These are phyloP conservation scores for Hsuehochloa calcarea DNA, from an alignment of 176 grass and related monocot genomes.

Conservation along the genomic window DNA sequence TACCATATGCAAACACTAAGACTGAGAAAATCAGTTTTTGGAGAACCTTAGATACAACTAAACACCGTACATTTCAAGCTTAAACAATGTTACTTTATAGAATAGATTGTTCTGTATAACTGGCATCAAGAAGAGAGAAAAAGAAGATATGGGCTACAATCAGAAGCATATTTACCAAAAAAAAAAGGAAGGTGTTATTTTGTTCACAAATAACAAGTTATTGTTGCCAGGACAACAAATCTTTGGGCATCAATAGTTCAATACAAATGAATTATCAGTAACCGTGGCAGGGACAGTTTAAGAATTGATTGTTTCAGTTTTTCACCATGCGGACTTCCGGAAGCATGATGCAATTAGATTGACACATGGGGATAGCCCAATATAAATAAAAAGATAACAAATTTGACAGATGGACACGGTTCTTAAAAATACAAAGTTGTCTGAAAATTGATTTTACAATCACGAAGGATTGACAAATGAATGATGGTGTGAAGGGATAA, in stretches of 20 bases:
- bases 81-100: not conserved
- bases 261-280: slow-evolving; percentile 9
- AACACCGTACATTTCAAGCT: not conserved
- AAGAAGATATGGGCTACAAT: not conserved
- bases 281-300: not conserved
- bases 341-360: not conserved
- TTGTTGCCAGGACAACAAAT: not conserved
- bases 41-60: not conserved
- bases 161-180: not conserved
- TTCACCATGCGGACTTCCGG: not conserved
- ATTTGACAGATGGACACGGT: not conserved
- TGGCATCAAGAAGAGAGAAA: not conserved
- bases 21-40: not conserved
- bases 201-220: not conserved
- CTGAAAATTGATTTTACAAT: not conserved
- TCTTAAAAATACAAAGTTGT: not conserved
- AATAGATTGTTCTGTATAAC: not conserved
- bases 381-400: no score
- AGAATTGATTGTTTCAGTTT: not conserved
- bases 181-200: not conserved
- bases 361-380: no score
- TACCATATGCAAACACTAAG: slow-evolving; percentile 8
- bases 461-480: not conserved
- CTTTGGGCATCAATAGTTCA: not conserved
- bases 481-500: not conserved